Base-by-base conservation (phyloP, 805 yeast species). In the Jamesozyma hellenica region DNA sequence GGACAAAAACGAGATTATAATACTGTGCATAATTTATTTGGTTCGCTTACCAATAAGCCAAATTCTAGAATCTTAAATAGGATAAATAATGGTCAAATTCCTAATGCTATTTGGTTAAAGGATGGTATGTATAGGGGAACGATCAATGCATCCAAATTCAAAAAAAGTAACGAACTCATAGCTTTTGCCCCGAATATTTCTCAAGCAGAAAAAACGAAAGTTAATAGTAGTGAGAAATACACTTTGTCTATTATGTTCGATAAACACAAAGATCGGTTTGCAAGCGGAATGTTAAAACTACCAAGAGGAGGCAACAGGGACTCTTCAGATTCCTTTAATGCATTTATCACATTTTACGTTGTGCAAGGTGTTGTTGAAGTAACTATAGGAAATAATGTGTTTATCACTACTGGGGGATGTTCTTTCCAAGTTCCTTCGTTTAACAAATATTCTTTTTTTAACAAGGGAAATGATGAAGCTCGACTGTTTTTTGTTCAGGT, bases 371-470 rank as follows among this genome's bases (percentile, higher is more conserved):
- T 71, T 2, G 55, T 84, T 8, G 84, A 83, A 50, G 88, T 83
- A 2, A 72, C 77, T 1, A 47, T 87, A 4, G 71, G 75, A 15
- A 74, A 73, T 5, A 69, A 67, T 16, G 67, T 64, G 17, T 83
- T 87, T 55, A 61, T 76, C 4, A 81, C 79, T 6, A 68, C 74
- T 1, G 65, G 70, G 40, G 95, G 95, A 1, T 81, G 94, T 39
- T 74, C 90, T 4, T 79, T 87, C 51, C 83, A 82, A 51, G 70
- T 88, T 5, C 96, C 96, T 1, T 73, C 81, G 63, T 81, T 79
- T 4, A 83, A 82, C 53, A 68, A 71, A 32, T 86, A 84, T 58
- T 74, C 81, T 14, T 70, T 87, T 46, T 70, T 68, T 35, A 84
- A 84, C 53, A 68, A 67, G 31, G 82, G 87, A 0, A 62, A 67